phyloP scores from a whole-genome alignment of 768 basidiomycete species.

The Agaricus blazei region DNA sequence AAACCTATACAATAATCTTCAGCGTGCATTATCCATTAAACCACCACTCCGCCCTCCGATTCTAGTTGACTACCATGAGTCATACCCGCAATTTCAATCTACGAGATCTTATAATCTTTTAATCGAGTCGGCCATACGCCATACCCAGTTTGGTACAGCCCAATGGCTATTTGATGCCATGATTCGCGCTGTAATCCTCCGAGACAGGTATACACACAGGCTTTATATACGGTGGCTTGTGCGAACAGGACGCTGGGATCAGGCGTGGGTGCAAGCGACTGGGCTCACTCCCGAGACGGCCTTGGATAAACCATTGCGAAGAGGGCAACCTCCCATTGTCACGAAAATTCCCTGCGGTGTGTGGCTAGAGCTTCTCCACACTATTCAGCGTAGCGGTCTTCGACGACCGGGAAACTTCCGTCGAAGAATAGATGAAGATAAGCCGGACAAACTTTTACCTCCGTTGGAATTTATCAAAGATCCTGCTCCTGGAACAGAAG shows the following conservation, averaged over 20 bases:
- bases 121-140: constrained; percentile 12
- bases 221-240: constrained; percentile 13
- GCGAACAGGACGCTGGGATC: constrained; percentile 13
- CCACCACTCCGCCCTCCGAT: constrained; percentile 8
- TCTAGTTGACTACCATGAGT: constrained; percentile 13
- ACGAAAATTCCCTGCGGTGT: constrained; percentile 36
- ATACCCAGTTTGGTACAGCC: constrained; percentile 11
- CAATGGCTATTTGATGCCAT: constrained; percentile 11
- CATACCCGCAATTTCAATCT: constrained; percentile 12
- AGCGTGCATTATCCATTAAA: constrained; percentile 2
- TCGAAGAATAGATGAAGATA: neutral
- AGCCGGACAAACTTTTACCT: neutral
- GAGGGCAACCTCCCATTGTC: neutral
- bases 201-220: constrained; percentile 8
- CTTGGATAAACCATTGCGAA: constrained; percentile 8
- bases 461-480: neutral
- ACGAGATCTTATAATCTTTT: constrained; percentile 14
- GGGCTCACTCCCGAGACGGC: constrained; percentile 5
- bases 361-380: constrained; percentile 43
- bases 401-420: constrained; percentile 16
- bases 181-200: constrained; percentile 4
- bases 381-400: constrained; percentile 24
- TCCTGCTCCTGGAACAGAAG: constrained; percentile 5
- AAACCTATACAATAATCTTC: constrained; percentile 3
- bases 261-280: constrained; percentile 10